Base-by-base conservation (phyloP, 495 filamentous ascomycete species). In the Penicillium paradoxum region DNA sequence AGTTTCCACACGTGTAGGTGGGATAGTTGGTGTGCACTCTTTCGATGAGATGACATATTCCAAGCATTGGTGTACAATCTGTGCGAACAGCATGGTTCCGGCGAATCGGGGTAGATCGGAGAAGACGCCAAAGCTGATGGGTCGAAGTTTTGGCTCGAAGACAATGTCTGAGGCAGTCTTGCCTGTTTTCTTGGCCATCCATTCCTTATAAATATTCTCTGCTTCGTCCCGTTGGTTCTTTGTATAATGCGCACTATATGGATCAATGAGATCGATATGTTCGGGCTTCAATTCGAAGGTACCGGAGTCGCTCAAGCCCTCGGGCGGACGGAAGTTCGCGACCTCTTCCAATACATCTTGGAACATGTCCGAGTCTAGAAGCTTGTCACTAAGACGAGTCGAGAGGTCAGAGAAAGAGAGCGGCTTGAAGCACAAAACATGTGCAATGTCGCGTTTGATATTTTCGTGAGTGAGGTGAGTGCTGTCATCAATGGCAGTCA, bases 221-320 rank as follows among this genome's bases (percentile, higher is more conserved):
- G 91, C 88, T 64, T 99, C 93, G 60, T 99, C 93, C 22, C 93
- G 86, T 67, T 97, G 95, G 65, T 97, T 97, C 68, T 96, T 95
- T 56, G 82, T 91, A 71, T 93, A 99, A 58, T 97, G 89, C 13
- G 90, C 85, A 59, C 89, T 89, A 63, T 97, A 99, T 4, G 93
- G 93, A 66, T 99, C 93, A 25, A 97, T 81, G 22, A 95, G 78
- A 48, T 88, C 86, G 24, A 95, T 77, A 56, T 84, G 90, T 49
- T 96, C 79, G 0, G 85, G 80, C 68, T 92, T 96, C 37, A 99
- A 75, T 63, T 95, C 90, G 59, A 99, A 97, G 1, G 88, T 95
- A 24, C 93, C 93, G 9, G 88, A 85, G 68, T 97, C 93, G 27
- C 87, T 88, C 32, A 99, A 65, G 8, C 93, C 92, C 66, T 97